phyloP scores from a whole-genome alignment of 805 yeast genomes.

The Starmera dryadoides region DNA sequence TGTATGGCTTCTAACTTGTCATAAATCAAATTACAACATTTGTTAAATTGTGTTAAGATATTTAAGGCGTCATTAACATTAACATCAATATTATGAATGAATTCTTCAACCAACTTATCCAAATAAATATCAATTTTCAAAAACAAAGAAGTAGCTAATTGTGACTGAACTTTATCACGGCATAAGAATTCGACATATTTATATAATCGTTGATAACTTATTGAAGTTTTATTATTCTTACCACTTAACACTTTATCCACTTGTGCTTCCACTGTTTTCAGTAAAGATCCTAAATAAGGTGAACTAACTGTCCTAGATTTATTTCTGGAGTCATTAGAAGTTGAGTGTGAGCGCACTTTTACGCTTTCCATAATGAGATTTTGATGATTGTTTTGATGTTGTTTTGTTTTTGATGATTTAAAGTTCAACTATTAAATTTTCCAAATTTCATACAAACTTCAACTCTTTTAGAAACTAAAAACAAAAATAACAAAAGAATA shows the following conservation, averaged over 20 bases:
- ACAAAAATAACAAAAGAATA: background rate
- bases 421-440: too few species aligned
- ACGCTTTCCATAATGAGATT: background rate
- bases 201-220: slow-evolving; percentile 10
- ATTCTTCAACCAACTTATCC: background rate
- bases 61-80: background rate
- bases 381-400: background rate
- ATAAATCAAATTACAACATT: slow-evolving; percentile 3
- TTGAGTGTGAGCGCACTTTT: background rate
- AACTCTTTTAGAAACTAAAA: background rate
- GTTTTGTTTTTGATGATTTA: too few species aligned
- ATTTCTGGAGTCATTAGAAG: background rate
- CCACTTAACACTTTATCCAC: background rate
- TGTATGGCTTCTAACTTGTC: slow-evolving; percentile 6
- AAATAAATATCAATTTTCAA: background rate
- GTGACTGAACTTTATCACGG: slow-evolving; percentile 15
- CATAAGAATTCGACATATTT: slow-evolving; percentile 19
- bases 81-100: background rate
- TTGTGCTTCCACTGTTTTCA: background rate
- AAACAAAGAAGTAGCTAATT: slow-evolving; percentile 3
- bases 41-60: slow-evolving; percentile 3
- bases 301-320: background rate
- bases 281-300: background rate
- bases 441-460: too few species aligned
- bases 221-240: background rate